Evolutionary conservation across 1,139 yeast genomes (phyloP), one percentile per base, ranked within the genome.

Genomic region (Magnusiomyces suaveolens): DNA sequence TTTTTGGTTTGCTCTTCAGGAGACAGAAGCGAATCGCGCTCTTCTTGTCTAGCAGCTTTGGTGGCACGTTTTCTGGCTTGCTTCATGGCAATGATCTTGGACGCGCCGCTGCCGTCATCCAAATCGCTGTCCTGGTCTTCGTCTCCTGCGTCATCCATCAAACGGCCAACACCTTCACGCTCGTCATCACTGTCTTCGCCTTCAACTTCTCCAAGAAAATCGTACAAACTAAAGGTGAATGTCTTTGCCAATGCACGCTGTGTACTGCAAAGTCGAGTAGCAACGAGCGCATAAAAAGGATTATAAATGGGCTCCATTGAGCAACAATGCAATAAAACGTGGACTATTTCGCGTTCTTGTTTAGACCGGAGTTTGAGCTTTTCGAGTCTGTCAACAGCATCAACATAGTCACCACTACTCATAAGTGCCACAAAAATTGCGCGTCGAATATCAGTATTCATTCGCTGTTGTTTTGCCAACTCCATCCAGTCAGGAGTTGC

Each of bases 391-490:
- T 87, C 81, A 59, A 82, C 81, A 0, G 97, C 95, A 69, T 94
- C 97, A 62, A 87, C 75, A 62, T 81, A 94, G 69, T 94, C 98
- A 61, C 84, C 85, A 1, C 96, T 95, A 8, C 97, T 88, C 96
- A 92, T 89, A 16, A 94, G 82, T 32, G 96, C 87, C 38, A 94
- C 82, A 64, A 92, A 94, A 16, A 94, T 83, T 1, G 97, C 97
- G 58, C 96, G 79, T 71, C 98, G 82, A 46, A 92, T 80, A 66
- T 90, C 97, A 0, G 97, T 92, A 67, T 94, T 92, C 95, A 94
- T 90, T 60, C 97, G 75, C 65, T 89, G 96, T 48, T 81, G 74
- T 62, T 78, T 80, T 2, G 98, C 97, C 46, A 92, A 74, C 60
- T 84, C 90, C 69, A 84, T 72, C 97, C 97, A 89, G 64, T 90